Evolutionary conservation across 2,329 filamentous ascomycete species (phyloP).

Genomic region (Coniochaeta hoffmannii): DNA sequence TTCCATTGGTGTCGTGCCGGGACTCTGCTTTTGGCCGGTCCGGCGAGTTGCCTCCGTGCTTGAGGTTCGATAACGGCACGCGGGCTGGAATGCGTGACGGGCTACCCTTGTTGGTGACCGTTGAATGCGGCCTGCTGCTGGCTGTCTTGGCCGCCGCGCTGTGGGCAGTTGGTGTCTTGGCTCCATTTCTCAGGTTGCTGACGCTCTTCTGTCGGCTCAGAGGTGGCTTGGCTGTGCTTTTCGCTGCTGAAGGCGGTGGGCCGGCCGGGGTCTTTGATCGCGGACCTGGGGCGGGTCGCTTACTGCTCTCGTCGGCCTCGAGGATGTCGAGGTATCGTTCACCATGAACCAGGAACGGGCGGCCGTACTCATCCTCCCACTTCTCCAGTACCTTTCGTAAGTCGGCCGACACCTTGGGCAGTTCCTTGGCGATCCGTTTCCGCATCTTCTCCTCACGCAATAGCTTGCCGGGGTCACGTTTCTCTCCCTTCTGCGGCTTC

Average conservation of each 20-base stretch:
- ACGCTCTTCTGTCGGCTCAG: conserved; percentile 29
- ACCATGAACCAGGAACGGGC: conserved; percentile 88
- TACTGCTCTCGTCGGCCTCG: conserved; percentile 52
- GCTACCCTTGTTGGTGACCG: conserved; percentile 34
- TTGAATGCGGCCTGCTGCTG: conserved; percentile 15
- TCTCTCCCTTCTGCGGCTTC: conserved; percentile 87
- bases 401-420: conserved; percentile 86
- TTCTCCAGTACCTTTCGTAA: conserved; percentile 71
- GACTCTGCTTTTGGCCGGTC: conserved; percentile 53
- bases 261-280: conserved; percentile 71
- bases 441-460: conserved; percentile 97
- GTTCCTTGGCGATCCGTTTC: conserved; percentile 91
- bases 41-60: conserved; percentile 71
- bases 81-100: conserved; percentile 65
- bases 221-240: conserved; percentile 28
- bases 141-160: conserved; percentile 22
- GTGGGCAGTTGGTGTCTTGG: conserved; percentile 49
- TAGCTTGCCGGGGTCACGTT: conserved; percentile 87
- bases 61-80: conserved; percentile 60
- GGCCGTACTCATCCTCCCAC: conserved; percentile 92
- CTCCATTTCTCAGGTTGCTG: conserved; percentile 29
- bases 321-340: conserved; percentile 84
- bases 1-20: conserved; percentile 31
- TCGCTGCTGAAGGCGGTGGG: conserved; percentile 40
- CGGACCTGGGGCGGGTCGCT: conserved; percentile 47